Base-by-base conservation (phyloP, 2,329 filamentous ascomycete species). In the Stagonosporopsis chrysanthemi region DNA sequence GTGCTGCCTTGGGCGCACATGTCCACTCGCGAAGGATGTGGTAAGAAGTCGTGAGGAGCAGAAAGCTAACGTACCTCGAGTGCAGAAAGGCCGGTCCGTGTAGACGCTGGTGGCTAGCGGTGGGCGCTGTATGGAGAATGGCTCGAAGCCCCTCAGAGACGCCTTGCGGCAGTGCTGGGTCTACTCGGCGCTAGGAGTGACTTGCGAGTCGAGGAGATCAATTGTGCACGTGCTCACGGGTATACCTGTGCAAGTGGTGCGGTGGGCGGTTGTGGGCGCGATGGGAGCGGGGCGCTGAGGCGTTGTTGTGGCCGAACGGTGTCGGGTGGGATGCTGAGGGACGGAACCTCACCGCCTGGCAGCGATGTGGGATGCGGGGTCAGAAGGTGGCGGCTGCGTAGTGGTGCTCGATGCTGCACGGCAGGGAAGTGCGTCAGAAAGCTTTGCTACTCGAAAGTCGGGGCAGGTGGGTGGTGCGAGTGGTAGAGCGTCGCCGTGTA, bases 61-160 rank as follows among this genome's bases (percentile, higher is more conserved):
- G 33, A 41, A 11, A 14, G 42, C 40, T n/a, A 31, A 73, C 71
- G 46, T 72, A 75, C 73, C 70, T 75, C 67, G 67, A 51, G 51
- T 68, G 55, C 56, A 63, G 63, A 57, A 44, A 49, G 43, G 64
- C 62, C 60, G 64, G 58, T 62, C 56, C 59, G 58, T 52, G 43
- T 62, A 52, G 46, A 61, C 57, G 59, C 62, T 58, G 64, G 43
- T 60, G 36, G 67, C 56, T 48, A 53, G 60, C 56, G 63, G 62
- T 64, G 65, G 62, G 70, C 61, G 69, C 63, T 58, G 67, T 63
- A 63, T 59, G 67, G 64, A 70, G 66, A 66, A 73, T 74, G 74
- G 75, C 74, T 75, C 73, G 59, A 74, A 75, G 75, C 73, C 75
- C 75, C 72, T 75, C 72, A 73, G 68, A 73, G 68, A 67, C 66